Conservation (phyloP, 2,329 filamentous ascomycete genomes). For the Aspergillus costaricaensis region DNA sequence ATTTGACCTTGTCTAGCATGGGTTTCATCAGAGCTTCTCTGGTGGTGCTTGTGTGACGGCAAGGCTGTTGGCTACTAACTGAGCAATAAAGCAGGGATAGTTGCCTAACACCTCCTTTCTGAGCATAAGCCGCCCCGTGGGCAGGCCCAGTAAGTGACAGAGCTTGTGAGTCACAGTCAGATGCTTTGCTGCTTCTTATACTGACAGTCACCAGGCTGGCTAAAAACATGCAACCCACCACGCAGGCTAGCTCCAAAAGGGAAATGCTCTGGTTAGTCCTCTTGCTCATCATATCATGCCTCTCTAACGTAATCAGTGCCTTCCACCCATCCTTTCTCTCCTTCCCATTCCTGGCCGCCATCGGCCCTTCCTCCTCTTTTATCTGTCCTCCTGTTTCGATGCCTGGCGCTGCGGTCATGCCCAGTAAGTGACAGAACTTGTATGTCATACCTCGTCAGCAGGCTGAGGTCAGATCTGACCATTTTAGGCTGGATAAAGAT, state of each 20-base stretch:
- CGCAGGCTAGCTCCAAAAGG: slow-evolving; percentile 4
- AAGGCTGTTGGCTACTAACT: not conserved
- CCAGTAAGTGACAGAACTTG: slow-evolving; percentile 28
- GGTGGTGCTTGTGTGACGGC: not conserved
- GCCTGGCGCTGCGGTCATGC: slow-evolving; percentile 10
- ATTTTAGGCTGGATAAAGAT: slow-evolving; percentile 16
- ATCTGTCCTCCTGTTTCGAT: not conserved
- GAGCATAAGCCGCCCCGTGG: slow-evolving; percentile 21
- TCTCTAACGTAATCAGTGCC: not conserved
- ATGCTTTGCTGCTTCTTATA: not conserved
- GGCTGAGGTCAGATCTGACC: not conserved
- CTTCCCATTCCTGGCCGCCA: not conserved
- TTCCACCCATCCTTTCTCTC: not conserved
- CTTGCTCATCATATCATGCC: not conserved
- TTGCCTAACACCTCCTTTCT: slow-evolving; percentile 10
- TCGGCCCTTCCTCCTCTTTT: not conserved
- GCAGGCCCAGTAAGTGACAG: slow-evolving; percentile 23
- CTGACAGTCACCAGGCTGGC: slow-evolving; percentile 14
- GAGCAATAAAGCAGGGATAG: not conserved
- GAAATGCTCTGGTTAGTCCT: slow-evolving; percentile 10
- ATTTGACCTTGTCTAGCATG: not conserved
- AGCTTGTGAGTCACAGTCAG: slow-evolving; percentile 11
- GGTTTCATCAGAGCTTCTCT: not conserved
- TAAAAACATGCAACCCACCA: slow-evolving; percentile 12
- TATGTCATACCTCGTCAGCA: slow-evolving; percentile 7